phyloP scores from a whole-genome alignment of 1,139 yeast species.

The Candida tropicalis region DNA sequence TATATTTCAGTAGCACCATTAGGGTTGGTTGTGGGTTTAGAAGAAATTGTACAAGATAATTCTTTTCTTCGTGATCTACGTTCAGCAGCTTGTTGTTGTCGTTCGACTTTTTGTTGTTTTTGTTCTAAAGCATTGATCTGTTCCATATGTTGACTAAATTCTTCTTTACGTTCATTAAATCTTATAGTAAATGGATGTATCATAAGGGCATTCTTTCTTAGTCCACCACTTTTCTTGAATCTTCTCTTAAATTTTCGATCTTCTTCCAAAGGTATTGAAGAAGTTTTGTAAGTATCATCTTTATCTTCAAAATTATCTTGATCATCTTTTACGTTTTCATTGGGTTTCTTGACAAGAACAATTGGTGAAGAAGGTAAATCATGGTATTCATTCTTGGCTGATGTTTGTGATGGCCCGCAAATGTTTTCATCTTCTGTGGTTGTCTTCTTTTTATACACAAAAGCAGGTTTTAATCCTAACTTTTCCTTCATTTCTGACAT shows the following conservation, averaged over 20 bases:
- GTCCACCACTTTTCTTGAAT: slow-evolving; percentile 2
- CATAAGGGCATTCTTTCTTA: slow-evolving; percentile 5
- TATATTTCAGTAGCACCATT: slow-evolving; percentile 13
- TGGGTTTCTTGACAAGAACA: background rate
- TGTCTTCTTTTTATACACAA: slow-evolving; percentile 4
- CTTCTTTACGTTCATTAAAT: slow-evolving; percentile 3
- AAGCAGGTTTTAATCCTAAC: slow-evolving; percentile 11
- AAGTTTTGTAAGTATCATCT: background rate
- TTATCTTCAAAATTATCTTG: background rate
- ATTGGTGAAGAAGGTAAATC: slow-evolving; percentile 13
- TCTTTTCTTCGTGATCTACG: background rate
- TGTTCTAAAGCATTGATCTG: background rate
- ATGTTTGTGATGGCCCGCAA: background rate
- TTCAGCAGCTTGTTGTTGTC: background rate
- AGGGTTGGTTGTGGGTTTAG: background rate
- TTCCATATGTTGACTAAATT: background rate
- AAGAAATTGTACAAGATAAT: background rate
- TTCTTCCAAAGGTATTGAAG: background rate
- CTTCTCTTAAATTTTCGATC: background rate
- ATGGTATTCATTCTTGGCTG: background rate
- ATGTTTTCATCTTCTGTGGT: background rate
- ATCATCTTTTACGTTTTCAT: background rate
- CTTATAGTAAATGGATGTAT: slow-evolving; percentile 6
- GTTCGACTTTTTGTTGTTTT: background rate
- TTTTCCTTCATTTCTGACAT: slow-evolving; percentile 9